A percentile compares a stretch with the other conserved stretches of the same genome.
Evolutionary conservation across 176 grass and related monocot species (phyloP).

Genomic region (Avena eriantha): DNA sequence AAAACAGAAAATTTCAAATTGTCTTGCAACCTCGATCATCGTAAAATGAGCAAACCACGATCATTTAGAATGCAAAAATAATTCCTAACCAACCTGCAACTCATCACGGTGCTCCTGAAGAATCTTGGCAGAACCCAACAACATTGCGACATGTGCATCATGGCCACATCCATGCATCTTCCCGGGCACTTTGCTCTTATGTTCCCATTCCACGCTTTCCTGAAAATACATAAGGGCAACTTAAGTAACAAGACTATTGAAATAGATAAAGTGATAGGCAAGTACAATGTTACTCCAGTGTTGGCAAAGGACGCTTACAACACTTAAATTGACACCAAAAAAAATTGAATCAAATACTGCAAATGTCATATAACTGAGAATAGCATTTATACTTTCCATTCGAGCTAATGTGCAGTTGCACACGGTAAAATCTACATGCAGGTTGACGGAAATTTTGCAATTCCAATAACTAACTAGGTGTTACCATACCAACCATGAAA

Average conservation of each 20-base stretch:
- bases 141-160: slow-evolving; percentile 85
- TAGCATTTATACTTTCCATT: neutral
- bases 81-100: slow-evolving; percentile 62
- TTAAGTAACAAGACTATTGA: slow-evolving; percentile 27
- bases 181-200: slow-evolving; percentile 94
- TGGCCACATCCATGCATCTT: slow-evolving; percentile 99
- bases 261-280: too few species aligned
- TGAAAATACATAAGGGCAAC: slow-evolving; percentile 37
- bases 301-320: too few species aligned
- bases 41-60: neutral
- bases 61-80: neutral
- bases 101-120: slow-evolving; percentile 84
- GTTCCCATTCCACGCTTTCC: slow-evolving; percentile 96
- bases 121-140: slow-evolving; percentile 90
- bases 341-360: too few species aligned
- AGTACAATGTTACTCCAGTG: too few species aligned
- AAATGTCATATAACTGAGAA: neutral
- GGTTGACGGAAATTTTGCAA: neutral
- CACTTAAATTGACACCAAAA: too few species aligned
- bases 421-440: neutral
- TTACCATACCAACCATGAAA: neutral
- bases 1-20: slow-evolving; percentile 1
- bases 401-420: slow-evolving; percentile 10
- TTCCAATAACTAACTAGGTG: neutral
- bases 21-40: neutral